These are phyloP conservation scores for Melastoma candidum DNA, from an alignment of 441 rosid species.

Conservation along the genomic window DNA sequence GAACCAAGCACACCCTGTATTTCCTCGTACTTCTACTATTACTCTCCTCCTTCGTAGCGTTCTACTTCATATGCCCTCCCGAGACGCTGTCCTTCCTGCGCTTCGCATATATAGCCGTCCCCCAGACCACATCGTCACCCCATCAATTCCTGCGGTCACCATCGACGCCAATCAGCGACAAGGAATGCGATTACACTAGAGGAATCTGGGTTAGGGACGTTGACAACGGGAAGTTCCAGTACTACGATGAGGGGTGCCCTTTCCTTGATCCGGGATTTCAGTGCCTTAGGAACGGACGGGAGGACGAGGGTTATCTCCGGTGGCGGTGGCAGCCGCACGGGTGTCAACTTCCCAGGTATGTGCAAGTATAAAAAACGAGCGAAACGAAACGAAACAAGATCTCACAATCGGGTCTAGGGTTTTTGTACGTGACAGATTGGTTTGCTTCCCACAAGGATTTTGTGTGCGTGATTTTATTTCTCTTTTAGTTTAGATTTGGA, in stretches of 20 bases:
- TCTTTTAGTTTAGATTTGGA: too few species aligned
- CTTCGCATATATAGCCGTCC: conserved; percentile 25
- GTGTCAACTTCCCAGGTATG: conserved; percentile 70
- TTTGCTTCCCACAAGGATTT: too few species aligned
- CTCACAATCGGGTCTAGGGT: too few species aligned
- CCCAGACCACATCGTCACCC: too few species aligned
- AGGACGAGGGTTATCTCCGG: conserved; percentile 43
- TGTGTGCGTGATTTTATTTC: too few species aligned
- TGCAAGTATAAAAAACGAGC: neutral
- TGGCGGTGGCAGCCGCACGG: conserved; percentile 90
- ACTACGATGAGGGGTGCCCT: conserved; percentile 53
- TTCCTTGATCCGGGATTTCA: conserved; percentile 83
- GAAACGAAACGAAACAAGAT: too few species aligned
- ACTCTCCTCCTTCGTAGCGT: conserved; percentile 26
- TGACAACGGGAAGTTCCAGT: conserved; percentile 1
- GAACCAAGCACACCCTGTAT: conserved; percentile 20
- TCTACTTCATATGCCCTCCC: conserved; percentile 24
- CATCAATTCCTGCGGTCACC: neutral
- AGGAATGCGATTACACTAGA: conserved; percentile 44
- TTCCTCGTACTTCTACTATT: conserved; percentile 20
- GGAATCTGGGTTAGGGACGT: conserved; percentile 69
- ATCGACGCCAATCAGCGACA: neutral
- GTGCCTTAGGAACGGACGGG: conserved; percentile 49
- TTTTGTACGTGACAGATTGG: too few species aligned
- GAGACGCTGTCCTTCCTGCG: conserved; percentile 17